Base-by-base conservation (phyloP, 805 yeast species). In the Clavispora phyllophila region DNA sequence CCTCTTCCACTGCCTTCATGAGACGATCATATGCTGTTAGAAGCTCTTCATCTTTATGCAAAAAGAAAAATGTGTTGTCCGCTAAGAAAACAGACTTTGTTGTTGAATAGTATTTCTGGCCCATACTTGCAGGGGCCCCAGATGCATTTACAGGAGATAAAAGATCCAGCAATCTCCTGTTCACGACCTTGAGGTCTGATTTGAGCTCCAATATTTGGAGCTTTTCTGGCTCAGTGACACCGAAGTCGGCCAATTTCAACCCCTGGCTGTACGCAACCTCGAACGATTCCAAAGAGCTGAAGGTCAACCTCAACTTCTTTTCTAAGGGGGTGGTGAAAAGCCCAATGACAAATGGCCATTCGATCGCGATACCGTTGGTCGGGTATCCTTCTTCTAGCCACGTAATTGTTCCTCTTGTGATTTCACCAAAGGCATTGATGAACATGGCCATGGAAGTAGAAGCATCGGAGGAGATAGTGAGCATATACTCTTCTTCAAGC, bases 371-470 rank as follows among this genome's bases (percentile, higher is more conserved):
- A 1, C 71, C 69, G 12, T 58, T 54, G 0, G 54, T 48, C 5
- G 73, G 73, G 37, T 64, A 66, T 3, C 73, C 72, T 4, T 47
- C 39, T 13, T 54, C 61, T 0, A 57, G 43, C 72, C 74, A 68
- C 9, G 67, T 52, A 15, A 70, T 45, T 2, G 73, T 70, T 3
- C 74, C 73, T 43, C 73, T 49, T 1, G 71, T 66, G 3, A 63
- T 72, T 41, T 69, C 72, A 1, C 74, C 75, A 13, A 47, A 36
- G 0, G 63, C 50, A 42, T 68, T 61, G 20, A 66, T 58, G 43
- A 70, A 66, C 74, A 69, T 68, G 8, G 69, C 69, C 48, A 69
- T 61, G 1, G 73, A 60, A 1, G 65, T 60, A 6, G 47, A 29
- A 5, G 53, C 50, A 31, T 64, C 73, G 1, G 72, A 56, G 40